phyloP scores from a whole-genome alignment of 805 yeast genomes.

The Teunomyces pallodes region DNA sequence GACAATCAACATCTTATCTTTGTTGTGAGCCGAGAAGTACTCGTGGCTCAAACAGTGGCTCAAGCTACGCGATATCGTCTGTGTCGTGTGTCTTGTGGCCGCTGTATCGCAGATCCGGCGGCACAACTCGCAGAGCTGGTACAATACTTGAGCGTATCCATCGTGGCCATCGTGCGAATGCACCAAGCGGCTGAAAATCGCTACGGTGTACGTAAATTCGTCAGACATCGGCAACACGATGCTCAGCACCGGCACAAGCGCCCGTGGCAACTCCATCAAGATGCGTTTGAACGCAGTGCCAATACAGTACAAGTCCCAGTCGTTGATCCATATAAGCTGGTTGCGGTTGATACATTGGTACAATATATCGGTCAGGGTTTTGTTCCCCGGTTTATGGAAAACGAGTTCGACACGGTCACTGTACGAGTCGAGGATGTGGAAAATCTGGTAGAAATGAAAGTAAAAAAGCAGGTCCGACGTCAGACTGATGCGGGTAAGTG shows the following conservation, averaged over 20 bases:
- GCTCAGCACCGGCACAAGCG: conserved; percentile 50
- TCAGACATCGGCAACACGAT: conserved; percentile 55
- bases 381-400: conserved; percentile 58
- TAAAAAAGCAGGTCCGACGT: conserved; percentile 20
- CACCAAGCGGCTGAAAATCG: conserved; percentile 34
- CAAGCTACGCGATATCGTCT: conserved; percentile 45
- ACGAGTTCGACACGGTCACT: conserved; percentile 44
- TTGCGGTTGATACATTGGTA: conserved; percentile 51
- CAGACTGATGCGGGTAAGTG: conserved; percentile 17
- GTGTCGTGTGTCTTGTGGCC: conserved; percentile 44
- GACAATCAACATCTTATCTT: conserved; percentile 50
- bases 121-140: conserved; percentile 44
- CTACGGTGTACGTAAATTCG: conserved; percentile 41
- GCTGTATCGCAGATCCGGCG: conserved; percentile 34
- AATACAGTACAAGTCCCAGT: conserved; percentile 56
- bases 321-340: conserved; percentile 52
- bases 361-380: conserved; percentile 42
- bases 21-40: conserved; percentile 32
- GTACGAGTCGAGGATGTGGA: conserved; percentile 46
- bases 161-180: conserved; percentile 15
- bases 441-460: conserved; percentile 50
- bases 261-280: conserved; percentile 50
- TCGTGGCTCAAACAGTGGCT: conserved; percentile 59
- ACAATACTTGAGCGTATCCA: conserved; percentile 28
- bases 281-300: conserved; percentile 45